Base-by-base conservation (phyloP, 1,284 basidiomycete species). In the Chalciporus sp. region DNA sequence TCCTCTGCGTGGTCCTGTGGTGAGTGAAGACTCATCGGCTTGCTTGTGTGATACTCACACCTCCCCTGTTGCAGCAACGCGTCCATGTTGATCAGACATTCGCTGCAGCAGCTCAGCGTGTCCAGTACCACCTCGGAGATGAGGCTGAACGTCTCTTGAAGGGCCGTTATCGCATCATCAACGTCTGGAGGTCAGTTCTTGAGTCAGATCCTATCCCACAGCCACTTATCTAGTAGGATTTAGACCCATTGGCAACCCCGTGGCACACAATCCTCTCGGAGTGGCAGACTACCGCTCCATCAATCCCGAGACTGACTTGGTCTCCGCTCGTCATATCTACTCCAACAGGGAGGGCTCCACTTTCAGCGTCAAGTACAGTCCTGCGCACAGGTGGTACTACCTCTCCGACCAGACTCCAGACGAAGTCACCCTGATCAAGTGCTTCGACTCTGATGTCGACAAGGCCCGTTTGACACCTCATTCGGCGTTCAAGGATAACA, bases 381-480 rank as follows among this genome's bases (percentile, higher is more conserved):
- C 74, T 2, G 49, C 62, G n/a, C 77, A 80, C 58, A 62, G 61
- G 53, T 81, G 77, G 78, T 77, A 79, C 61, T 82, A 78, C 68
- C 63, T 80, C 42, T 68, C 71, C 12, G 72, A 73, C 46, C 74
- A 81, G 70, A 72, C 70, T 1, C 77, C 78, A 0, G 72, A 79
- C 23, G 77, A 83, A 62, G 74, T 78, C n/a, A 71, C 73, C n/a
- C 62, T 82, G 46, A 74, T 82, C 64, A 81, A 81, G 69, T 78
- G 76, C 65, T 78, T 70, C 55, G 77, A 78, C 59, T 76, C 76
- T 12, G 69, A 74, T 56, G 61, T 62, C 39, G 69, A 71, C 54
- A 66, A 66, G 52, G 77, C 78, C 29, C 65, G 70, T 39, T 61
- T 79, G 51, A 76, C 80, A 1, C 78, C 79, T 5, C 80, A 81